A percentile compares a stretch with the other conserved stretches of the same genome.
Evolutionary conservation across 345 rosid species (phyloP).

Genomic region (Eucalyptus fibrosa): DNA sequence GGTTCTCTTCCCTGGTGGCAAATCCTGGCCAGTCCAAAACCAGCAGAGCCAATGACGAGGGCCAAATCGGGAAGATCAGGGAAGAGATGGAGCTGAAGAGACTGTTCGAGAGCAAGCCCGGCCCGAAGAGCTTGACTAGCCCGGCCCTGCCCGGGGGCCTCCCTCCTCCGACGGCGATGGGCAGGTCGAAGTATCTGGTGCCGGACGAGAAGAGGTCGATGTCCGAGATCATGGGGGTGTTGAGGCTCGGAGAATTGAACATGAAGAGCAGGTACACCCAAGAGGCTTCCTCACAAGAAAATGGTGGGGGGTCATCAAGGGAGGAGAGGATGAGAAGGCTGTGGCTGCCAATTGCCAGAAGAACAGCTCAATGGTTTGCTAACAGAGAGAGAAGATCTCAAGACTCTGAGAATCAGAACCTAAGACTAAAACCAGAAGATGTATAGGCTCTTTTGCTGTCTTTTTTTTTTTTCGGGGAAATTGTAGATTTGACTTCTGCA

Average conservation of each 20-base stretch:
- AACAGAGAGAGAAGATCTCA: constrained; percentile 38
- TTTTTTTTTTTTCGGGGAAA: neutral
- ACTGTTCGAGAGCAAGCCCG: constrained; percentile 23
- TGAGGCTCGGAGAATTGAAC: constrained; percentile 25
- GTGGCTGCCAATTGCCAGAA: constrained; percentile 77
- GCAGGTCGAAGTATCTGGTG: neutral
- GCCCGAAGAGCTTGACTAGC: neutral
- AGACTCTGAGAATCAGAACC: constrained; percentile 1
- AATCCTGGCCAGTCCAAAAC: neutral
- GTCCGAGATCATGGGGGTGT: constrained; percentile 61
- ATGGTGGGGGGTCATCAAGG: neutral
- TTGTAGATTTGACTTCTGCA: neutral
- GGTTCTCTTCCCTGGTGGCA: constrained; percentile 17
- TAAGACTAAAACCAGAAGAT: neutral
- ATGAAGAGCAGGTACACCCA: constrained; percentile 1
- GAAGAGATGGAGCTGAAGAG: constrained; percentile 59
- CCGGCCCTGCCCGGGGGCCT: neutral
- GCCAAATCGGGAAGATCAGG: constrained; percentile 20
- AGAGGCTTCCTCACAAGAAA: constrained; percentile 5
- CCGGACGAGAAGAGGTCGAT: constrained; percentile 44
- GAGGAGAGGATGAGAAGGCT: constrained; percentile 36
- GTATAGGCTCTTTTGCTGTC: neutral
- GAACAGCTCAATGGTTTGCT: constrained; percentile 69
- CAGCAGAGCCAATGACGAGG: neutral
- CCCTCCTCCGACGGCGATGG: neutral